Evolutionary conservation across 225 moss, liverwort and hornwort species (phyloP).

Genomic region (Anthoceros angustus): DNA sequence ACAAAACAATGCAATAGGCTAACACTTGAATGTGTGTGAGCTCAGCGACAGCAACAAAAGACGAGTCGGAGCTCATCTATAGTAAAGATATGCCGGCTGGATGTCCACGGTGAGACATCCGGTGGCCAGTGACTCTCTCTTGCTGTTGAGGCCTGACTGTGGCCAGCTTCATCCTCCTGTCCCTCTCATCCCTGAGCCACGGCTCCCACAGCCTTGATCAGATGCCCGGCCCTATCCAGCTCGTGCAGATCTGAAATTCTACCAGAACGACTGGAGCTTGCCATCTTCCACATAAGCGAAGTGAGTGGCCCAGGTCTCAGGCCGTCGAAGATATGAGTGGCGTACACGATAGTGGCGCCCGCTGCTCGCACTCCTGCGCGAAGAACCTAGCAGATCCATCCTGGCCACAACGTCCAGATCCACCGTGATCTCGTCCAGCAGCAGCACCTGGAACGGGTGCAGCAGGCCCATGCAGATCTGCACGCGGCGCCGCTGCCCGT

Average conservation of each 20-base stretch:
- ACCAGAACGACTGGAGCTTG: constrained; percentile 56
- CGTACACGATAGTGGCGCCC: constrained; percentile 81
- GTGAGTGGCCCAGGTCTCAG: constrained; percentile 86
- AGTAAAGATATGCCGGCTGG: constrained; percentile 96
- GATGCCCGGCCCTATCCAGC: constrained; percentile 36
- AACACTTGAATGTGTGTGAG: too few relatives aligned
- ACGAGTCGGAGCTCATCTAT: constrained; percentile 27
- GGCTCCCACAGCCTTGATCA: constrained; percentile 94
- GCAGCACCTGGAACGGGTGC: constrained; percentile 63
- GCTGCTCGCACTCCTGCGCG: constrained; percentile 61
- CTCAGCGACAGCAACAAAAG: not conserved
- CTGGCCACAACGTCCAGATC: constrained; percentile 96
- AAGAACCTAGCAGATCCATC: constrained; percentile 80
- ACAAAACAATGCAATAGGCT: too few relatives aligned
- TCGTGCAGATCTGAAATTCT: constrained; percentile 54
- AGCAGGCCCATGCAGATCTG: constrained; percentile 98
- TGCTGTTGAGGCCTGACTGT: constrained; percentile 18
- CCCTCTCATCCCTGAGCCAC: constrained; percentile 82
- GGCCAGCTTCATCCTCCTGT: constrained; percentile 30
- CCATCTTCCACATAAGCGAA: constrained; percentile 90
- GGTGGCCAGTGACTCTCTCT: constrained; percentile 18
- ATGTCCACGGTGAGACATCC: constrained; percentile 73
- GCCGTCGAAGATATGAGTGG: constrained; percentile 97
- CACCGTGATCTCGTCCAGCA: constrained; percentile 86
- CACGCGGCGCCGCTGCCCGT: constrained; percentile 91